Percentiles rank a stretch among this genome's conserved stretches.
Evolutionary conservation across 345 rosid genomes (phyloP).

Genomic region (Dimocarpus longan): DNA sequence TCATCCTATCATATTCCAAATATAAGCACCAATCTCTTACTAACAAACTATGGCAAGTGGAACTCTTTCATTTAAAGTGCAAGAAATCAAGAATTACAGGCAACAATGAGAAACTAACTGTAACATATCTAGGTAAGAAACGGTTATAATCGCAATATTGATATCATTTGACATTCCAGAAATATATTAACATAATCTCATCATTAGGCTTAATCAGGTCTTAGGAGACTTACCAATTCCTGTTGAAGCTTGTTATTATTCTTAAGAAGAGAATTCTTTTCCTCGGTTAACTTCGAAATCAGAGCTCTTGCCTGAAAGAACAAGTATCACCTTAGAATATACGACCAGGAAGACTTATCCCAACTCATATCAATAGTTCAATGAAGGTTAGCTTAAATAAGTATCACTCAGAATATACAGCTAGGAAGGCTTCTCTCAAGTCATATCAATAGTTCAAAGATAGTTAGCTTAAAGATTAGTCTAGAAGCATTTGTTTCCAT

Average conservation of each 20-base stretch:
- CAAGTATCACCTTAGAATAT: slow-evolving; percentile 10
- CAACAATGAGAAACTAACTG: not conserved
- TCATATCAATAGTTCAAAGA: not conserved
- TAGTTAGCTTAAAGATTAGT: not conserved
- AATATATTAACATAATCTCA: not conserved
- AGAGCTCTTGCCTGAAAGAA: slow-evolving; percentile 52
- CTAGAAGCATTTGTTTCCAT: not conserved
- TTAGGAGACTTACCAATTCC: slow-evolving; percentile 58
- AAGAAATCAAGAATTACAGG: not conserved
- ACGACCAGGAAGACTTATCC: slow-evolving; percentile 1
- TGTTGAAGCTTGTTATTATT: slow-evolving; percentile 56
- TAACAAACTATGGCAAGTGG: not conserved
- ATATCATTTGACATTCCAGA: not conserved
- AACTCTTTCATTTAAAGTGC: not conserved
- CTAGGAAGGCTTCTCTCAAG: not conserved
- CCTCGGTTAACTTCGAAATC: slow-evolving; percentile 57
- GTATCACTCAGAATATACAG: not conserved
- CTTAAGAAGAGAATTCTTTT: slow-evolving; percentile 56
- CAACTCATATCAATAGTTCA: not conserved
- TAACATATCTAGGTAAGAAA: no score
- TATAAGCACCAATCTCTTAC: not conserved
- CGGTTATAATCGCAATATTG: no score
- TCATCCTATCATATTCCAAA: not conserved
- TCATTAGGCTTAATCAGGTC: not conserved
- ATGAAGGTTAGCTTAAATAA: not conserved